Evolutionary conservation across 148 eudicot species (phyloP).

Genomic region (Chenopodium album): DNA sequence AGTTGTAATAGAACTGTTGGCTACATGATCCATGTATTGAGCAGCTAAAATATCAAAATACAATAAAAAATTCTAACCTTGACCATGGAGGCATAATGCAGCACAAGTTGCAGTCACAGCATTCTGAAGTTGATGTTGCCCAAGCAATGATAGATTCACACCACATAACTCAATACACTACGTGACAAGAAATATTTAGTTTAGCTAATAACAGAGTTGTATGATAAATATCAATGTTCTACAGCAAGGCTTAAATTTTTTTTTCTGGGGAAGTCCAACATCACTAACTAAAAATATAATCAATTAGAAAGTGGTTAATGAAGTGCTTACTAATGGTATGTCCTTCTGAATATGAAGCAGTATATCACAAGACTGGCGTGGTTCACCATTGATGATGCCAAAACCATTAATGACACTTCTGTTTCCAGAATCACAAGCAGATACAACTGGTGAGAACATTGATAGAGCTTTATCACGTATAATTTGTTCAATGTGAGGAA

Average conservation of each 20-base stretch:
- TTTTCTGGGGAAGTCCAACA: background rate
- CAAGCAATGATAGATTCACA: conserved; percentile 72
- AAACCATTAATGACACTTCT: conserved; percentile 52
- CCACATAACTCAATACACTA: conserved; percentile 56
- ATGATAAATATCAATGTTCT: background rate
- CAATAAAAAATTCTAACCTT: conserved; percentile 46
- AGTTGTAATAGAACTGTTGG: background rate
- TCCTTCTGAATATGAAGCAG: conserved; percentile 62
- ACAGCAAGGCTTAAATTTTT: background rate
- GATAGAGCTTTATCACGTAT: conserved; percentile 76
- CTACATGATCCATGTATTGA: background rate
- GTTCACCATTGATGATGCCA: conserved; percentile 40
- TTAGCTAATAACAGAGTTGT: background rate
- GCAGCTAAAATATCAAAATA: conserved; percentile 2
- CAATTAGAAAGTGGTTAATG: background rate
- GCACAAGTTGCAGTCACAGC: conserved; percentile 91
- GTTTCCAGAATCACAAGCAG: conserved; percentile 71
- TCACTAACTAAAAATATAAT: background rate
- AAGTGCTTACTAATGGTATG: conserved; percentile 48
- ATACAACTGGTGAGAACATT: conserved; percentile 65
- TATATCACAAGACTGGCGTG: conserved; percentile 69
- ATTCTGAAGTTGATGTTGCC: conserved; percentile 87
- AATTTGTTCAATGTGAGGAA: conserved; percentile 75
- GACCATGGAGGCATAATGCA: conserved; percentile 73
- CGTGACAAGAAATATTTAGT: conserved; percentile 10